phyloP scores from a whole-genome alignment of 495 filamentous ascomycete genomes.

The Penicillium flavigenum region DNA sequence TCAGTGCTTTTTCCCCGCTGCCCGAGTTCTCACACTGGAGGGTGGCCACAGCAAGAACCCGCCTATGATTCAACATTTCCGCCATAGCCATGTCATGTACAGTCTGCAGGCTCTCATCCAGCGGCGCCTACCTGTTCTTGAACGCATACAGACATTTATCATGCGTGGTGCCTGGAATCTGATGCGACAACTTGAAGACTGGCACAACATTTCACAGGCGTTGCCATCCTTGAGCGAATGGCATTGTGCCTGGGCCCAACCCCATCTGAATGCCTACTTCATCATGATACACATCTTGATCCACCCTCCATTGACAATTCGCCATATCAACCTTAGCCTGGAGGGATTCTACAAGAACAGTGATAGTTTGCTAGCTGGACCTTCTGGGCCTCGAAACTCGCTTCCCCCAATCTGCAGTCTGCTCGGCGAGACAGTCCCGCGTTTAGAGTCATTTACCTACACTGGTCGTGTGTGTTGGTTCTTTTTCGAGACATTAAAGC shows the following conservation, averaged over 20 bases:
- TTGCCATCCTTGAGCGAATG: conserved; percentile 66
- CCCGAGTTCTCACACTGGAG: conserved; percentile 67
- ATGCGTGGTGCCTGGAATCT: conserved; percentile 76
- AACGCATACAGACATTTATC: conserved; percentile 58
- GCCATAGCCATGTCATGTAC: conserved; percentile 21
- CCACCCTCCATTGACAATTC: conserved; percentile 51
- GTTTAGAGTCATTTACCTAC: conserved; percentile 62
- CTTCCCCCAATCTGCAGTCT: conserved; percentile 55
- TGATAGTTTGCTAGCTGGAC: conserved; percentile 29
- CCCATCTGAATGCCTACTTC: conserved; percentile 64
- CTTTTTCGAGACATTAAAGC: conserved; percentile 47
- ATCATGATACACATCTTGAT: conserved; percentile 60
- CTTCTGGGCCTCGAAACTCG: conserved; percentile 18
- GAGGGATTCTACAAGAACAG: conserved; percentile 66
- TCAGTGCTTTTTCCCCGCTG: conserved; percentile 55
- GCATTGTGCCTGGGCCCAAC: conserved; percentile 69
- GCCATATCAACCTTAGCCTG: conserved; percentile 61
- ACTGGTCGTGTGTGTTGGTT: conserved; percentile 64
- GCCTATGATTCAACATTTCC: conserved; percentile 60
- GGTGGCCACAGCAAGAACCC: conserved; percentile 73
- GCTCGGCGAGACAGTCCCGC: conserved; percentile 52
- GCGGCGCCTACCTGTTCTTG: conserved; percentile 42
- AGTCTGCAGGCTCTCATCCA: conserved; percentile 9
- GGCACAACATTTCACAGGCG: conserved; percentile 55
- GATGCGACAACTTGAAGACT: conserved; percentile 64